A percentile compares a stretch with the other conserved stretches of the same genome.
These are phyloP conservation scores for Metschnikowia reukaufii DNA, from an alignment of 805 yeast genomes.

Conservation along the genomic window DNA sequence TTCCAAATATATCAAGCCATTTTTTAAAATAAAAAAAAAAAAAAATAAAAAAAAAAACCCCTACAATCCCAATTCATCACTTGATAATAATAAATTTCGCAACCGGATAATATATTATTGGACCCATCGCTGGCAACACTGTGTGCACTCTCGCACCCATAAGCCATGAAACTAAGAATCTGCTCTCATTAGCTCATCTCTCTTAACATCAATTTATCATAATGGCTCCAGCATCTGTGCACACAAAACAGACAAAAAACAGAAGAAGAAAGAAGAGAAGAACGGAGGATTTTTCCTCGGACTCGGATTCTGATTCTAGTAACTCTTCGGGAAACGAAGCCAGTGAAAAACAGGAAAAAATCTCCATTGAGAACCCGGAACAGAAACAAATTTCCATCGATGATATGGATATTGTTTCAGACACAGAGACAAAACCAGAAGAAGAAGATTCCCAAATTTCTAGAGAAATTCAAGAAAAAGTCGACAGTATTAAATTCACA, in stretches of 20 bases:
- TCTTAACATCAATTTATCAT: background rate
- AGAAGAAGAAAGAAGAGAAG: constrained; percentile 78
- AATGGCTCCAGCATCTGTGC: constrained; percentile 12
- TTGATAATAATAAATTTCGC: too few species aligned
- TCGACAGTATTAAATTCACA: constrained; percentile 28
- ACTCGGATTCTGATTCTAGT: constrained; percentile 46
- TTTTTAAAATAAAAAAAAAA: too few species aligned
- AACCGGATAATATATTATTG: background rate
- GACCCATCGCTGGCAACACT: background rate
- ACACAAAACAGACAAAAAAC: constrained; percentile 14
- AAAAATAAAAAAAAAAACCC: too few species aligned
- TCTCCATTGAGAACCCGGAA: constrained; percentile 10
- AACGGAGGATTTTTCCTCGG: constrained; percentile 69
- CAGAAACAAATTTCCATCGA: constrained; percentile 24
- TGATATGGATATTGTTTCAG: constrained; percentile 33
- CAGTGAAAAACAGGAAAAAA: constrained; percentile 1
- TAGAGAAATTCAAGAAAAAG: constrained; percentile 18
- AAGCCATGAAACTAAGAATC: background rate
- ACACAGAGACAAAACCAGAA: constrained; percentile 16
- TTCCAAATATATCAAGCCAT: too few species aligned
- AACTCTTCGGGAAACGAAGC: constrained; percentile 22
- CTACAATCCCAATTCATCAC: too few species aligned
- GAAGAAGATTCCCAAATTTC: constrained; percentile 17
- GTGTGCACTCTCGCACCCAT: constrained; percentile 1
- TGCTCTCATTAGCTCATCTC: constrained; percentile 4